Percentiles rank a stretch among this genome's conserved stretches.
Evolutionary conservation across 2,329 filamentous ascomycete species (phyloP).

Genomic region (Aspergillus pseudoterreus): DNA sequence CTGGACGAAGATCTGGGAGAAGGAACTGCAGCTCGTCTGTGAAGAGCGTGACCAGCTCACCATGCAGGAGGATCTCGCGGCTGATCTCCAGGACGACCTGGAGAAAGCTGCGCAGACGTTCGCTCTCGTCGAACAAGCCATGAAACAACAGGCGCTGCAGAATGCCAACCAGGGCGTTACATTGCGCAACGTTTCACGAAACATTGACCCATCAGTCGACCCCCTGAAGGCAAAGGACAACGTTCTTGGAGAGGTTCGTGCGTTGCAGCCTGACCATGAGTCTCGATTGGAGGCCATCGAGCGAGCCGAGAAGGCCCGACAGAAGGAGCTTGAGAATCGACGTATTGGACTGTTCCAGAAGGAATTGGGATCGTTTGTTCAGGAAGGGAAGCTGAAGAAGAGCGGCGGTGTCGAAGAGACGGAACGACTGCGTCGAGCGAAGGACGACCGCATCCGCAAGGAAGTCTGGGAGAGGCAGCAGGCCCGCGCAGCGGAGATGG

Average conservation of each 20-base stretch:
- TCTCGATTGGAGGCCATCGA: conserved; percentile 91
- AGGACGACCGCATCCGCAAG: conserved; percentile 79
- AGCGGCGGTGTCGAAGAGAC: conserved; percentile 92
- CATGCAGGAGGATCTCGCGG: conserved; percentile 90
- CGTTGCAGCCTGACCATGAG: conserved; percentile 91
- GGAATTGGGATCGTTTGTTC: conserved; percentile 80
- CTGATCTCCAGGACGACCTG: conserved; percentile 88
- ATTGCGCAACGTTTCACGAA: conserved; percentile 50
- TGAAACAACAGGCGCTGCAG: conserved; percentile 89
- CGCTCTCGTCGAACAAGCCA: conserved; percentile 91
- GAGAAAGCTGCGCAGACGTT: conserved; percentile 94
- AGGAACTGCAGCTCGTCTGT: conserved; percentile 91
- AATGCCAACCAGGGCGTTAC: conserved; percentile 45
- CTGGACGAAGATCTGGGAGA: conserved; percentile 99
- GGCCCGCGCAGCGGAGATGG: conserved; percentile 49
- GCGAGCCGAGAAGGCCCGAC: conserved; percentile 85
- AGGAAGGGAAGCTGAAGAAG: conserved; percentile 91
- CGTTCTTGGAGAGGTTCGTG: conserved; percentile 87
- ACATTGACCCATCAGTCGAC: conserved; percentile 56
- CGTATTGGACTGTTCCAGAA: conserved; percentile 74
- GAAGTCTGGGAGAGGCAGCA: conserved; percentile 63
- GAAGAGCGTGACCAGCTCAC: conserved; percentile 92
- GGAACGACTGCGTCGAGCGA: conserved; percentile 75
- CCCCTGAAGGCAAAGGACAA: conserved; percentile 83
- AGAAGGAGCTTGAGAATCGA: conserved; percentile 80